A percentile compares a stretch with the other conserved stretches of the same genome.
Evolutionary conservation across 257 asterid species (phyloP).

Genomic region (Nicotiana tabacum): DNA sequence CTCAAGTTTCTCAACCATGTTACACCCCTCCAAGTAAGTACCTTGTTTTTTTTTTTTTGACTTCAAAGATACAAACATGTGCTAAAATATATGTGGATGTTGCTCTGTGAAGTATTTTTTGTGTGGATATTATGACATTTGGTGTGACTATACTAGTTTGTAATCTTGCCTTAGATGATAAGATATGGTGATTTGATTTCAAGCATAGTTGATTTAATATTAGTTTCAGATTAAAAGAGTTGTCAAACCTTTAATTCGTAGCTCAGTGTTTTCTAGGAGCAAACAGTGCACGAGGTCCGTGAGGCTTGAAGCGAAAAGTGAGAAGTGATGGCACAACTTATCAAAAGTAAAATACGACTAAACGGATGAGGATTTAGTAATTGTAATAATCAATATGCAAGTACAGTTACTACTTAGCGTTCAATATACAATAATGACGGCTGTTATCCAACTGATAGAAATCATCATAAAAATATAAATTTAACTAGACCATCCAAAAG

Average conservation of each 20-base stretch:
- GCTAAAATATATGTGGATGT: neutral
- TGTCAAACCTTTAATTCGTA: too few relatives aligned
- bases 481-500: neutral
- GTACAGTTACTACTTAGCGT: neutral
- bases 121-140: neutral
- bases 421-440: neutral
- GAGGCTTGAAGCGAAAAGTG: neutral
- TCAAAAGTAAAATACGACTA: neutral
- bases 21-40: constrained; percentile 52
- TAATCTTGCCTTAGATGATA: neutral
- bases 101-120: neutral
- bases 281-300: neutral
- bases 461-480: neutral
- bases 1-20: constrained; percentile 46
- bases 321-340: neutral
- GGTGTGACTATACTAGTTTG: neutral
- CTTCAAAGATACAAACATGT: neutral
- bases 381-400: neutral
- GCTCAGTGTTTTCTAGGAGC: neutral
- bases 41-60: neutral
- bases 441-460: neutral
- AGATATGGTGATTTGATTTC: neutral
- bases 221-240: too few relatives aligned
- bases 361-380: neutral
- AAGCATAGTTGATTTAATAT: neutral